Conservation (phyloP, 2,329 filamentous ascomycete genomes). For the Bipolaris cookei region DNA sequence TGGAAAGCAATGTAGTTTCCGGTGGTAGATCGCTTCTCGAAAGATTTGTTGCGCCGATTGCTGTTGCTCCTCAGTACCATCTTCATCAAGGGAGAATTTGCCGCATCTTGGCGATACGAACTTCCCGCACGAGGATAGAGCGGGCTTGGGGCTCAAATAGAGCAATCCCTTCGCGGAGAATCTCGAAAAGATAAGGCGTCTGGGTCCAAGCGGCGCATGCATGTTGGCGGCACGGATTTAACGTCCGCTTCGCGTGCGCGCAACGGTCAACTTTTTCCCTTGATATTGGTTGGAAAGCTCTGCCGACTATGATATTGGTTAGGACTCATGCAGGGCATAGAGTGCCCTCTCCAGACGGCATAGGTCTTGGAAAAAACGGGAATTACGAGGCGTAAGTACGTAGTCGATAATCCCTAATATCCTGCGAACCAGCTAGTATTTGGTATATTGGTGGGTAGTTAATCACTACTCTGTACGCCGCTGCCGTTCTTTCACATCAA, state of each 20-base stretch:
- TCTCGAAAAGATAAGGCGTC: neutral
- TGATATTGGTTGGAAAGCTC: neutral
- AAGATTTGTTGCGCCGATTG: neutral
- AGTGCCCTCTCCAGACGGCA: neutral
- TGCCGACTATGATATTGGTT: neutral
- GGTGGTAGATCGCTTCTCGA: neutral
- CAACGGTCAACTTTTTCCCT: neutral
- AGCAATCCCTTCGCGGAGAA: conserved; percentile 1
- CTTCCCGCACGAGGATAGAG: neutral
- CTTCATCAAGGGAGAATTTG: neutral
- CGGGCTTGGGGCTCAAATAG: neutral
- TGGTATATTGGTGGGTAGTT: neutral
- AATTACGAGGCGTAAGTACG: neutral
- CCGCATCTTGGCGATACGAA: neutral
- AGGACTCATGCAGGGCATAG: neutral
- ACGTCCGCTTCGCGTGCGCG: neutral
- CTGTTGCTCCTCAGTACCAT: neutral
- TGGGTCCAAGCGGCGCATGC: neutral
- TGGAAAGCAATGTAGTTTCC: neutral
- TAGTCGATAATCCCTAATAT: neutral
- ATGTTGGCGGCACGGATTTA: neutral
- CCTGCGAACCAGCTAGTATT: neutral
- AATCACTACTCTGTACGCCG: too few species aligned
- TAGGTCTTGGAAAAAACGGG: neutral
- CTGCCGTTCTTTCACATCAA: neutral